phyloP scores from a whole-genome alignment of 2,329 filamentous ascomycete species.

The Seiridium unicorne region DNA sequence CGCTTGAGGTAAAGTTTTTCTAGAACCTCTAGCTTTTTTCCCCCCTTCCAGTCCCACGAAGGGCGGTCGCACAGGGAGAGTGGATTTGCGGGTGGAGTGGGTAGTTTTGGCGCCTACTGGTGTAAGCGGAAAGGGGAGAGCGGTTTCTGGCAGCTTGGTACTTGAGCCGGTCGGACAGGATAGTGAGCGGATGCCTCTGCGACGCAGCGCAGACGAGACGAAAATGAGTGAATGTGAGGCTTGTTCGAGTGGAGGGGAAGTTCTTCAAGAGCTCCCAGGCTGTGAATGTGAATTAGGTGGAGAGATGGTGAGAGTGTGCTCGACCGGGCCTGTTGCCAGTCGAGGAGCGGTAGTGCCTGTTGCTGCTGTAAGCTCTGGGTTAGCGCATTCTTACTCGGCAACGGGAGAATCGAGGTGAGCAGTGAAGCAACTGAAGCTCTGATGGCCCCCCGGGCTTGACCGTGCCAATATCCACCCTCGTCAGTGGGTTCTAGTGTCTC shows the following conservation, averaged over 20 bases:
- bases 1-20: background rate
- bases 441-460: background rate
- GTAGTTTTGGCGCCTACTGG: slow-evolving; percentile 5
- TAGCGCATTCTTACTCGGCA: slow-evolving; percentile 8
- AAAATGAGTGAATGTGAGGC: background rate
- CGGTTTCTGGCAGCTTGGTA: too few species aligned
- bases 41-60: slow-evolving; percentile 6
- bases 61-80: slow-evolving; percentile 13
- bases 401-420: background rate
- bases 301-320: background rate
- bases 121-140: slow-evolving; percentile 4
- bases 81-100: slow-evolving; percentile 9
- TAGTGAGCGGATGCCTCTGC: background rate
- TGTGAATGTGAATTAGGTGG: background rate
- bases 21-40: background rate
- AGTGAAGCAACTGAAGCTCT: background rate
- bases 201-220: background rate
- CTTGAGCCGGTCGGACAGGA: background rate
- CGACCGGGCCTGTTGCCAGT: background rate
- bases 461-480: slow-evolving; percentile 6
- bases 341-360: background rate
- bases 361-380: background rate
- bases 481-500: slow-evolving; percentile 9
- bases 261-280: background rate
- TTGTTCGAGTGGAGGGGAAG: background rate